A percentile compares a stretch with the other conserved stretches of the same genome.
phyloP scores from a whole-genome alignment of 2,329 filamentous ascomycete genomes.

The Basipetospora chlamydospora region DNA sequence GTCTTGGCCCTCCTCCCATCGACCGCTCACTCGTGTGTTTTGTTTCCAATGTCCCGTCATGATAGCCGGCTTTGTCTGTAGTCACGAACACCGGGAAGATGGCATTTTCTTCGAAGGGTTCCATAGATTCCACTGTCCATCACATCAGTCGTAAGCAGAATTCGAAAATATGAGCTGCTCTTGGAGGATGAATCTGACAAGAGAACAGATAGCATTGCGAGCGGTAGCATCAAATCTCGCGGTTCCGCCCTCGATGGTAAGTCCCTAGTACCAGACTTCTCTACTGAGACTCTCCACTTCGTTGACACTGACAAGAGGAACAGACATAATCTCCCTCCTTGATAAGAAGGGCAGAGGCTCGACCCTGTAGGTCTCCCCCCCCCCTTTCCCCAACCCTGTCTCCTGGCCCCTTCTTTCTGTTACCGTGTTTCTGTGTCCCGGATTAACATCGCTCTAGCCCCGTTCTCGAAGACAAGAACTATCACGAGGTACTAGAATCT shows the following conservation, averaged over 20 bases:
- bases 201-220: slow-evolving; percentile 18
- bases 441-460: neutral
- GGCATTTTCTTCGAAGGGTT: neutral
- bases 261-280: slow-evolving; percentile 2
- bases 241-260: slow-evolving; percentile 26
- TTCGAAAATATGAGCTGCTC: neutral
- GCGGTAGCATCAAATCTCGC: slow-evolving; percentile 21
- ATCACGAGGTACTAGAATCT: slow-evolving; percentile 65
- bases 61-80: neutral
- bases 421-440: neutral
- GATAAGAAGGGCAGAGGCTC: slow-evolving; percentile 18
- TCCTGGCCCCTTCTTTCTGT: too few relatives aligned
- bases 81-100: neutral
- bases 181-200: slow-evolving; percentile 6
- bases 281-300: neutral
- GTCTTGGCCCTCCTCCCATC: too few relatives aligned
- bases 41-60: neutral
- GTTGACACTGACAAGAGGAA: neutral
- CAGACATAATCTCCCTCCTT: slow-evolving; percentile 23
- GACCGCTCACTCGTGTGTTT: too few relatives aligned
- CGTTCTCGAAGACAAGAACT: slow-evolving; percentile 58
- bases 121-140: neutral
- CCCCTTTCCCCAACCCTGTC: too few relatives aligned
- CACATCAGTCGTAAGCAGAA: neutral
- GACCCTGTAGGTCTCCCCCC: slow-evolving; percentile 18